These are phyloP conservation scores for Allantophomopsis lycopodina DNA, from an alignment of 2,329 filamentous ascomycete species.

Conservation along the genomic window DNA sequence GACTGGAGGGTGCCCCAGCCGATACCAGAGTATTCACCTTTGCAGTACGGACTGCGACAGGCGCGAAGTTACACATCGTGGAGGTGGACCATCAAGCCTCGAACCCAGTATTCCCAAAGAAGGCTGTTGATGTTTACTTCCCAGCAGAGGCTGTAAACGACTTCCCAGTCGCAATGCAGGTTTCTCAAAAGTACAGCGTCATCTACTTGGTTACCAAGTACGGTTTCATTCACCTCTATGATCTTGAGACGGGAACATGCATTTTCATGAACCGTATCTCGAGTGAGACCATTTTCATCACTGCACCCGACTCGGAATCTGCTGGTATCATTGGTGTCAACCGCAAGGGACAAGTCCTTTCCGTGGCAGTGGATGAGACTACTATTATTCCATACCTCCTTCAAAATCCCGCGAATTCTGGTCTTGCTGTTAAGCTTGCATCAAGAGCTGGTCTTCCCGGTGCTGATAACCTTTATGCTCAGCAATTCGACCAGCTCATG, in stretches of 20 bases:
- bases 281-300: slow-evolving; percentile 97
- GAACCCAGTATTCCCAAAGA: slow-evolving; percentile 86
- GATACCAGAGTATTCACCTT: slow-evolving; percentile 97
- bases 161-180: slow-evolving; percentile 95
- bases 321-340: slow-evolving; percentile 90
- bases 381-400: slow-evolving; percentile 90
- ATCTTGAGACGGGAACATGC: slow-evolving; percentile 86
- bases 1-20: slow-evolving; percentile 75
- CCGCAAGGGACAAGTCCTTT: slow-evolving; percentile 91
- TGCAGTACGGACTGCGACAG: slow-evolving; percentile 76
- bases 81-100: slow-evolving; percentile 88
- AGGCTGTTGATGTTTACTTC: slow-evolving; percentile 96
- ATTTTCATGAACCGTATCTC: slow-evolving; percentile 99
- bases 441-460: slow-evolving; percentile 88
- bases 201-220: slow-evolving; percentile 98
- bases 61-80: slow-evolving; percentile 93
- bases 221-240: slow-evolving; percentile 97
- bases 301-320: slow-evolving; percentile 69
- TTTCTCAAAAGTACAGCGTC: slow-evolving; percentile 92
- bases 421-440: slow-evolving; percentile 90
- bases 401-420: slow-evolving; percentile 87
- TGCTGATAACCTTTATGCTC: slow-evolving; percentile 83
- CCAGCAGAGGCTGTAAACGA: slow-evolving; percentile 90
- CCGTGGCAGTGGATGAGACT: slow-evolving; percentile 83
- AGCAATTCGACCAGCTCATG: slow-evolving; percentile 85